These are phyloP conservation scores for Dryadomyces sulphureus DNA, from an alignment of 2,329 filamentous ascomycete genomes.

Conservation along the genomic window DNA sequence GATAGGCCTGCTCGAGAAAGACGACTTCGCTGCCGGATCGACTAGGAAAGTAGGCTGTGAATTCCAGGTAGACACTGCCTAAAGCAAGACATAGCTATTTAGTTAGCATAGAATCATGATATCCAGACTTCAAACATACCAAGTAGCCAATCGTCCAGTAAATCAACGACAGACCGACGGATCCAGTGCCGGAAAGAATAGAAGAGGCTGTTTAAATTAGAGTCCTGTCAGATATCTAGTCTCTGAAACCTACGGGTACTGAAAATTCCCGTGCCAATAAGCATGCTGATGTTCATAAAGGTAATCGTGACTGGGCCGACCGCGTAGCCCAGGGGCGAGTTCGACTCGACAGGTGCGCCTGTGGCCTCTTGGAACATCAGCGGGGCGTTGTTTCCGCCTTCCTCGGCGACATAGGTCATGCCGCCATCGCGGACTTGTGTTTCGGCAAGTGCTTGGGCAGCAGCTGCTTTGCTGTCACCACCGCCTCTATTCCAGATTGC, in stretches of 20 bases:
- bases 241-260: slow-evolving; percentile 38
- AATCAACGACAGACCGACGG: slow-evolving; percentile 44
- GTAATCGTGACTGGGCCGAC: slow-evolving; percentile 41
- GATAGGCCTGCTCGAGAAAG: slow-evolving; percentile 53
- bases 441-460: too few species aligned
- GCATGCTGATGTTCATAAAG: slow-evolving; percentile 44
- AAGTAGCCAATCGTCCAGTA: slow-evolving; percentile 51
- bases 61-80: slow-evolving; percentile 53
- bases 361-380: slow-evolving; percentile 34
- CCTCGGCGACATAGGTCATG: slow-evolving; percentile 6
- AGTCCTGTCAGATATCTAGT: neutral
- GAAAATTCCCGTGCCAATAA: slow-evolving; percentile 48
- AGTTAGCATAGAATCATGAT: too few species aligned
- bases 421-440: slow-evolving; percentile 4
- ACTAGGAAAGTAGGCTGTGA: slow-evolving; percentile 50
- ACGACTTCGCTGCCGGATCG: slow-evolving; percentile 52
- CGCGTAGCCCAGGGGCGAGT: slow-evolving; percentile 44
- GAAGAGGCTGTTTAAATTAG: slow-evolving; percentile 28
- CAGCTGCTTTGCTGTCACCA: too few species aligned
- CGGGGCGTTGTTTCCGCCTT: slow-evolving; percentile 12
- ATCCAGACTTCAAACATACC: slow-evolving; percentile 36
- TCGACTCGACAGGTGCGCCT: slow-evolving; percentile 44
- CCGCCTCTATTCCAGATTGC: too few species aligned
- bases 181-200: slow-evolving; percentile 50
- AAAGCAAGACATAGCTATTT: too few species aligned